A percentile compares a stretch with the other conserved stretches of the same genome.
Evolutionary conservation across 345 rosid species (phyloP).

Genomic region (Nephelium lappaceum): DNA sequence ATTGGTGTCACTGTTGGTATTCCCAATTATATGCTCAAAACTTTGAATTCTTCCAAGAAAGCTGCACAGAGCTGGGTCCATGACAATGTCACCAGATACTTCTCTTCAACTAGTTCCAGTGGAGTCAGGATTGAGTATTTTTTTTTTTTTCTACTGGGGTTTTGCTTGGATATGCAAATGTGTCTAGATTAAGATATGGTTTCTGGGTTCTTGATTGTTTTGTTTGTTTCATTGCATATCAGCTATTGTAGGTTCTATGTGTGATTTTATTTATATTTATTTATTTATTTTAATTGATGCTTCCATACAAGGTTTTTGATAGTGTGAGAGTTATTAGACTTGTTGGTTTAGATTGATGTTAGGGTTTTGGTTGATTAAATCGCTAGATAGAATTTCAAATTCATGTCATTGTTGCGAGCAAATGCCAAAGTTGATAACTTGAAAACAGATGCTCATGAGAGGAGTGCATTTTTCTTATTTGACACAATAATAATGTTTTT

Average conservation of each 20-base stretch:
- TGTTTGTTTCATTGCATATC: background rate
- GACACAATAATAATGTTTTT: background rate
- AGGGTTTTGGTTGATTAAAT: slow-evolving; percentile 2
- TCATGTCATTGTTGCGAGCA: background rate
- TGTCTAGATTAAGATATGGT: background rate
- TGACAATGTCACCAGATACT: slow-evolving; percentile 94
- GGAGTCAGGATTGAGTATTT: slow-evolving; percentile 72
- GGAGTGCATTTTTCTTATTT: background rate
- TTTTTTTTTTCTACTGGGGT: background rate
- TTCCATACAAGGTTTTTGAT: background rate
- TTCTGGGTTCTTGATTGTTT: background rate
- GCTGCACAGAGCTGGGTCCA: slow-evolving; percentile 90
- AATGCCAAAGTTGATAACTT: slow-evolving; percentile 1
- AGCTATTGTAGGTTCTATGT: background rate
- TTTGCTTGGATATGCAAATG: background rate
- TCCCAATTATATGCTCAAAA: slow-evolving; percentile 62
- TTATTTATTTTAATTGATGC: background rate
- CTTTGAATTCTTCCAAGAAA: slow-evolving; percentile 69
- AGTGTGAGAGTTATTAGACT: background rate
- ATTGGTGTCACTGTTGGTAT: slow-evolving; percentile 73
- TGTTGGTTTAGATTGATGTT: background rate
- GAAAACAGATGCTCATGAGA: background rate
- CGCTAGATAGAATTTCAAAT: background rate
- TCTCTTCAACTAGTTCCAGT: slow-evolving; percentile 44
- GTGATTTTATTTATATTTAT: background rate